Percentiles rank a stretch among this genome's conserved stretches.
These are phyloP conservation scores for Boletus rubropictus DNA, from an alignment of 768 basidiomycete genomes.

Conservation along the genomic window DNA sequence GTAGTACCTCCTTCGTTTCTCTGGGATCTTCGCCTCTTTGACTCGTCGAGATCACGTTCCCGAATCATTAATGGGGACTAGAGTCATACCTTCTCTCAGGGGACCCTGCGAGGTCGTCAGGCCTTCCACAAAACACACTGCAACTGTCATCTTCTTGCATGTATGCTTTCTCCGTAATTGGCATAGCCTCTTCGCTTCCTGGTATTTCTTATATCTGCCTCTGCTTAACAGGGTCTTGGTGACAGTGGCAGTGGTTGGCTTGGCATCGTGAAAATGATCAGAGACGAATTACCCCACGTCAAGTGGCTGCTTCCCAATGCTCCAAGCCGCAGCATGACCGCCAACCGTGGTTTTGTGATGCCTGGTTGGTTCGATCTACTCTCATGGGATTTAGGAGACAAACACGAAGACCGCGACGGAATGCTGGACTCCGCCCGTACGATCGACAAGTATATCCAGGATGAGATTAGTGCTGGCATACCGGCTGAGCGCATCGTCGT, in stretches of 20 bases:
- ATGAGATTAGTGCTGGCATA: constrained; percentile 69
- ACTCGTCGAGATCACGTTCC: background rate
- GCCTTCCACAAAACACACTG: constrained; percentile 62
- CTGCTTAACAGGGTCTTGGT: constrained; percentile 56
- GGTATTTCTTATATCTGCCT: constrained; percentile 2
- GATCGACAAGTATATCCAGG: constrained; percentile 64
- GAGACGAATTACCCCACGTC: constrained; percentile 56
- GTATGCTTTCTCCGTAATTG: constrained; percentile 38
- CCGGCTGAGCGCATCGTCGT: constrained; percentile 68
- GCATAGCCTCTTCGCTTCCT: background rate
- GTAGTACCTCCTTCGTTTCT: background rate
- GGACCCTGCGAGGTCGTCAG: constrained; percentile 44
- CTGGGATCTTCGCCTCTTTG: background rate
- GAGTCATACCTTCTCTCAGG: constrained; percentile 18
- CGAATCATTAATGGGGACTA: constrained; percentile 8
- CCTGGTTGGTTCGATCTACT: constrained; percentile 82
- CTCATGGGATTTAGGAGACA: constrained; percentile 50
- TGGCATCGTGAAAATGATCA: constrained; percentile 67
- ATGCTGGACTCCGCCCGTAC: constrained; percentile 60
- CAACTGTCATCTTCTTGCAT: constrained; percentile 87
- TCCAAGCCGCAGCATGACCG: constrained; percentile 52
- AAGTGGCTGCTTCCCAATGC: constrained; percentile 69
- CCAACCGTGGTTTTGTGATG: constrained; percentile 67
- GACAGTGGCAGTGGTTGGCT: constrained; percentile 73
- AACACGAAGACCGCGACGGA: constrained; percentile 51